phyloP scores from a whole-genome alignment of 164 flowering plant species.

The Magnolia sinica region DNA sequence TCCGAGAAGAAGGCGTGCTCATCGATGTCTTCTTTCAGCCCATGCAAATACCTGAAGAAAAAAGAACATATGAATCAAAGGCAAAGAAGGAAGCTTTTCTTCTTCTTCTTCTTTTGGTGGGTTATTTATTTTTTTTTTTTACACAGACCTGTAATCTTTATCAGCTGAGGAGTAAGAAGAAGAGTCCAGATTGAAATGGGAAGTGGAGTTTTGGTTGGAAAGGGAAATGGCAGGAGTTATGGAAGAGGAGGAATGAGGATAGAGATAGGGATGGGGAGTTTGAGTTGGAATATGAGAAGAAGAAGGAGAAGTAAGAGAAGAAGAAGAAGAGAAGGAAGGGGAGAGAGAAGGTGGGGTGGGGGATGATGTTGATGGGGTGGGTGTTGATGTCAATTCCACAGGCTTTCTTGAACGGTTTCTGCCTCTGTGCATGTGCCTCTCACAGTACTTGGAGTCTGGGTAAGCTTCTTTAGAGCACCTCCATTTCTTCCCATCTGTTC shows the following conservation, averaged over 20 bases:
- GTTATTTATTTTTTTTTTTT: too few relatives aligned
- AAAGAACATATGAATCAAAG: background rate
- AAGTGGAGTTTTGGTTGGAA: slow-evolving; percentile 19
- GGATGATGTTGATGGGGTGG: slow-evolving; percentile 13
- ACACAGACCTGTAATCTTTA: slow-evolving; percentile 39
- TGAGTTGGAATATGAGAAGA: slow-evolving; percentile 6
- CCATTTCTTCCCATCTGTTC: slow-evolving; percentile 78
- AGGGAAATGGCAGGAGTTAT: slow-evolving; percentile 19
- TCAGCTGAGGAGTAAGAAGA: slow-evolving; percentile 23
- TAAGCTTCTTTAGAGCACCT: slow-evolving; percentile 57
- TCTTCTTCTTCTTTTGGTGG: background rate
- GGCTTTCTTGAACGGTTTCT: slow-evolving; percentile 71
- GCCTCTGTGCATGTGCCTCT: slow-evolving; percentile 70
- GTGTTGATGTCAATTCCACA: slow-evolving; percentile 33
- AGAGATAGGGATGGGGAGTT: slow-evolving; percentile 11
- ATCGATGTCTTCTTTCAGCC: slow-evolving; percentile 28
- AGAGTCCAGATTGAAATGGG: slow-evolving; percentile 26
- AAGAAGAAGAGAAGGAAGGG: slow-evolving; percentile 12
- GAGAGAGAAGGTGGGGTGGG: background rate
- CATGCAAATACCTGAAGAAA: slow-evolving; percentile 27
- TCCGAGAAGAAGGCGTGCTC: slow-evolving; percentile 37
- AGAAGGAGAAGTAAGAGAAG: background rate
- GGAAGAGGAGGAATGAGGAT: slow-evolving; percentile 26
- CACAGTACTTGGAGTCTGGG: slow-evolving; percentile 68
- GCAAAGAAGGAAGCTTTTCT: background rate